Evolutionary conservation across 768 basidiomycete genomes (phyloP), one percentile per base, ranked within the genome.

Genomic region (Trametes cinnabarina): DNA sequence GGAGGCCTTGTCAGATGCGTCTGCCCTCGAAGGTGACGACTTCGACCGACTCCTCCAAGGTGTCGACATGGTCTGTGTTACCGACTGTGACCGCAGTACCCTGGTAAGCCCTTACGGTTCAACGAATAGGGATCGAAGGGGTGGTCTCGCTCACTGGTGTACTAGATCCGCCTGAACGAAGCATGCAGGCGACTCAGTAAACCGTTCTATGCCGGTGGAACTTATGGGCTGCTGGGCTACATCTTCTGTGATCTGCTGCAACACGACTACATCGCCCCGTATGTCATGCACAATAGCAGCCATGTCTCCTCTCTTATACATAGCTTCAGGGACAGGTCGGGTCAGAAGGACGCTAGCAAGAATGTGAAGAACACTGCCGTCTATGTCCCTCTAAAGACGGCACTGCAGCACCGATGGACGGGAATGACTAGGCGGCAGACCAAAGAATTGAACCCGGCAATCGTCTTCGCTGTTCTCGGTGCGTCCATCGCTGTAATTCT

Each of bases 201-300:
- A 61, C 87, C 91, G 6, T 88, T 98, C 70, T 98, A 97, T 66
- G 85, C 88, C n/a, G 94, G 94, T 1, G 92, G 92, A 11, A 88
- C 90, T 15, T 95, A 93, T 69, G 96, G 96, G 20, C 77, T 95
- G 58, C 76, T 86, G 44, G 96, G 96, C 15, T 99, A 93, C 73
- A 92, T 97, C 66, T 97, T 98, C 69, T 93, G 92, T 61, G 95
- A 98, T 70, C 79, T 99, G 54, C 77, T 94, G 55, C 79, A 83
- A 54, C 96, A 97, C 66, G 87, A 94, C 60, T 93, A 88, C 71
- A 84, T 97, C 61, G 76, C 86, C 44, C 83, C 87, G 96, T 95
- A 74, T 74, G 94, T 72, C 47, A 35, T 30, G 43, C 30, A 35
- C 30, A 46, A 19, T 42, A 5, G 40, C 15, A n/a, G n/a, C 32